Conservation (phyloP, 2,329 filamentous ascomycete species). For the Fusarium beomiforme region DNA sequence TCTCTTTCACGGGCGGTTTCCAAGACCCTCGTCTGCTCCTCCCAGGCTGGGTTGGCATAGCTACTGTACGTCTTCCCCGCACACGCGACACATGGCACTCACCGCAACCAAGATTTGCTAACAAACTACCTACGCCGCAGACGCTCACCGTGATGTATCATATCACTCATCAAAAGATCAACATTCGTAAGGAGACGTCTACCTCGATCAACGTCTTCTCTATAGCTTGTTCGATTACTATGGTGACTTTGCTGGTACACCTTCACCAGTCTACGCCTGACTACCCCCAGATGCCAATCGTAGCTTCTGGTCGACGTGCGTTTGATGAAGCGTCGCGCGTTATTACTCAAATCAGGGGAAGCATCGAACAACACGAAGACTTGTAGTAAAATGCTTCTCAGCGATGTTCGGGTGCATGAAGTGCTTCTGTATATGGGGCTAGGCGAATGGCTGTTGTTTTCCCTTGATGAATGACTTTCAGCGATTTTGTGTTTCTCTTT, state of each 20-base stretch:
- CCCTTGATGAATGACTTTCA: background rate
- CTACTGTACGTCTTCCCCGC: slow-evolving; percentile 64
- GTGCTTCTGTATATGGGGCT: background rate
- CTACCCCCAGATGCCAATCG: slow-evolving; percentile 68
- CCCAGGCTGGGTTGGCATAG: slow-evolving; percentile 81
- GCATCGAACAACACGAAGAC: slow-evolving; percentile 46
- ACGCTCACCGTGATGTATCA: slow-evolving; percentile 80
- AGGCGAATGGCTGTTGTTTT: background rate
- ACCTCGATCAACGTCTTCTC: slow-evolving; percentile 82
- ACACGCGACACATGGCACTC: slow-evolving; percentile 7
- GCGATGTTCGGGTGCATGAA: background rate
- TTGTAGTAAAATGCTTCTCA: slow-evolving; percentile 27
- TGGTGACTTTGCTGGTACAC: slow-evolving; percentile 74
- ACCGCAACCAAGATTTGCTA: background rate
- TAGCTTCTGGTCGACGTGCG: slow-evolving; percentile 51
- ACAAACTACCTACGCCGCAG: slow-evolving; percentile 50
- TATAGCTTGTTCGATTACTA: slow-evolving; percentile 79
- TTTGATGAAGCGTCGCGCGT: slow-evolving; percentile 50
- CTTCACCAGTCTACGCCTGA: slow-evolving; percentile 71
- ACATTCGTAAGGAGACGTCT: slow-evolving; percentile 81
- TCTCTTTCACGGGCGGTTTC: slow-evolving; percentile 75
- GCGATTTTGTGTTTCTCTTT: background rate
- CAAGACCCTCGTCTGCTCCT: slow-evolving; percentile 76
- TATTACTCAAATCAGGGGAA: slow-evolving; percentile 44
- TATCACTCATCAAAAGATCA: slow-evolving; percentile 80